Conservation (phyloP, 2,329 filamentous ascomycete species). For the Ceratocystis smalleyi region DNA sequence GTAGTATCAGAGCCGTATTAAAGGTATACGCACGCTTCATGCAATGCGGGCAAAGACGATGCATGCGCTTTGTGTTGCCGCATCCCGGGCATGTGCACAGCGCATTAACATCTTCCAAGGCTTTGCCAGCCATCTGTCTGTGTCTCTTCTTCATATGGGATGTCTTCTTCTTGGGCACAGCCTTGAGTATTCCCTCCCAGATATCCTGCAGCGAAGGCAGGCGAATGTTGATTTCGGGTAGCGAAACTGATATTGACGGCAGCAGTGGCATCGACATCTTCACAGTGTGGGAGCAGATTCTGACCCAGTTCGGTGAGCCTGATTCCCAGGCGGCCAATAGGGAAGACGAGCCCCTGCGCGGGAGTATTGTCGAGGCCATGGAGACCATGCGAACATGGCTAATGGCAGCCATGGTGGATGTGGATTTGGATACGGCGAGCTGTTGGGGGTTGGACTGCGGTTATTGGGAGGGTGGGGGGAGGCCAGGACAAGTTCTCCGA, state of each 20-base stretch:
- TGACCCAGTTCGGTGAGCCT: constrained; percentile 5
- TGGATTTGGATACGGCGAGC: not conserved
- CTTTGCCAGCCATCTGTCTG: constrained; percentile 91
- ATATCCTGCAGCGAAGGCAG: constrained; percentile 54
- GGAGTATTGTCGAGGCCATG: constrained; percentile 7
- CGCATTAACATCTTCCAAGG: constrained; percentile 72
- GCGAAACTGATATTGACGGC: constrained; percentile 39
- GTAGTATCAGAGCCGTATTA: not conserved
- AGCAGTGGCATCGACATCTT: constrained; percentile 28
- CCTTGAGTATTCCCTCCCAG: constrained; percentile 83
- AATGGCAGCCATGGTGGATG: constrained; percentile 1
- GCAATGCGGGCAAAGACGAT: constrained; percentile 77
- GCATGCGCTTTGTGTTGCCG: constrained; percentile 72
- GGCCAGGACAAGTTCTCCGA: not conserved
- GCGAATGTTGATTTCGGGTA: constrained; percentile 44
- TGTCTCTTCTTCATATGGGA: constrained; percentile 91
- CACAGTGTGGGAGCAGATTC: constrained; percentile 9
- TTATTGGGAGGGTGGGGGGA: not conserved
- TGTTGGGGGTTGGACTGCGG: not conserved
- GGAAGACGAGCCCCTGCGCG: constrained; percentile 5
- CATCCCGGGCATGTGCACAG: constrained; percentile 84
- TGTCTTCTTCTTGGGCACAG: constrained; percentile 97
- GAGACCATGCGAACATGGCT: constrained; percentile 11
- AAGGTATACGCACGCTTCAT: constrained; percentile 50
- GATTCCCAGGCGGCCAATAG: not conserved